Percentiles rank a stretch among this genome's conserved stretches.
These are phyloP conservation scores for Alternaria novae-zelandiae DNA, from an alignment of 2,329 filamentous ascomycete genomes.

Conservation along the genomic window DNA sequence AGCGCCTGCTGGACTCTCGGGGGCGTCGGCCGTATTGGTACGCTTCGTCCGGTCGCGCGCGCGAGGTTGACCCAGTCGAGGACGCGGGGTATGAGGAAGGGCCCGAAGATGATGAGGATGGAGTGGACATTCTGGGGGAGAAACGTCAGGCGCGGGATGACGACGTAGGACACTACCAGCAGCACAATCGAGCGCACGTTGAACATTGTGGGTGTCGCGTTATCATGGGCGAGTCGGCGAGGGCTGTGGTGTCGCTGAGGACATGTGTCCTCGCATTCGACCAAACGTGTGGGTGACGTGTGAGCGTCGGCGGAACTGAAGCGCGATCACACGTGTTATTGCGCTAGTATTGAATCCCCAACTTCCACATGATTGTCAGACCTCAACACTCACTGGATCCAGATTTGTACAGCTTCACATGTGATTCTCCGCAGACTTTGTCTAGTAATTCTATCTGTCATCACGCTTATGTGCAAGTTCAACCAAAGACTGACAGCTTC, in stretches of 20 bases:
- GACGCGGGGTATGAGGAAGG: conserved; percentile 71
- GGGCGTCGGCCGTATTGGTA: conserved; percentile 64
- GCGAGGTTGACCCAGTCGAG: conserved; percentile 69
- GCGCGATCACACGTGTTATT: conserved; percentile 17
- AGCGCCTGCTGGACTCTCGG: conserved; percentile 63
- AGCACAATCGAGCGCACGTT: conserved; percentile 41
- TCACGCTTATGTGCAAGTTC: background rate
- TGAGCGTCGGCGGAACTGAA: conserved; percentile 4
- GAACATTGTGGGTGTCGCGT: conserved; percentile 34
- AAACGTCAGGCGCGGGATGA: conserved; percentile 48
- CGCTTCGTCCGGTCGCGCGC: conserved; percentile 47
- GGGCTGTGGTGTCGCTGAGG: conserved; percentile 2
- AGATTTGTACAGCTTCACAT: background rate
- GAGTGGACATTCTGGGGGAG: conserved; percentile 42
- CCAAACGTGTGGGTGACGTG: conserved; percentile 16
- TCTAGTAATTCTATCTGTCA: background rate
- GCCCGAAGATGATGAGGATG: conserved; percentile 66
- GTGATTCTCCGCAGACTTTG: background rate
- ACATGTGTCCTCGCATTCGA: conserved; percentile 16
- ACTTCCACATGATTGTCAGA: background rate
- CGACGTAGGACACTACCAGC: conserved; percentile 42
- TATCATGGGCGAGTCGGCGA: conserved; percentile 11
- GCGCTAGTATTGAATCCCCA: background rate
- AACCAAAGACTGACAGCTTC: background rate
- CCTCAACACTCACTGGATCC: background rate